Evolutionary conservation across 352 stramenopile genomes (phyloP), one percentile per base, ranked within the genome.

Genomic region (Phytopythium kandeliae): DNA sequence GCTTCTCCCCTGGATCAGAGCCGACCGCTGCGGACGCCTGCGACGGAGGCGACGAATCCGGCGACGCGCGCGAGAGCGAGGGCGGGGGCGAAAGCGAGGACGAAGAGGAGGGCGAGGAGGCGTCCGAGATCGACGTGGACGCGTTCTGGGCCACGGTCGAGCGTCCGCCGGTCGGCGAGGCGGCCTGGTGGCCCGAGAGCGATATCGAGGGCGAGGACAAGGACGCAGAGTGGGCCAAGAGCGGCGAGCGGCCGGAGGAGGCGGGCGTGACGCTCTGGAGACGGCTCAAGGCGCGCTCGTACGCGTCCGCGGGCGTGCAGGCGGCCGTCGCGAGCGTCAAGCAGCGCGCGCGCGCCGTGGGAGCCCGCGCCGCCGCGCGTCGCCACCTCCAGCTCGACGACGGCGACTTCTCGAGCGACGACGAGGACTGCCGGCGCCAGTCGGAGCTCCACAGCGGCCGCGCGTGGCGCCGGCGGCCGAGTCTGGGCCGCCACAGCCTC

Each of bases 361-460:
- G 37, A 25, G 49, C 37, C 25, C 0, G 58, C 42, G 60, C 31
- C 28, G n/a, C 11, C 52, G 37, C 40, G 17, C 37, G 12, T 16
- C 28, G 48, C 35, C n/a, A 54, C 28, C 7, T 45, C 6, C n/a
- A 64, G 6, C 51, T 71, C 22, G 63, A 82, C 37, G 68, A 71
- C 25, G 69, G 68, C 19, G 69, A 78, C 30, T 86, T 86, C 34
- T 86, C 77, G 3, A 83, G 74, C 51, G 74, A 85, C 25, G 69
- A 84, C 40, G 69, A 78, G 41, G 74, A 67, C 31, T 85, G 73
- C 50, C 63, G 52, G 59, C 37, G 35, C 30, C 50, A 47, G 10
- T 48, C 37, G 17, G 63, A 48, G 34, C 44, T 66, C 43, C 52
- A 48, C 8, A 59, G 8, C 11, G 57, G 15, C 31, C 50, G 55